Conservation (phyloP, 169 alveolate genomes). For the Cryptosporidium parvum region DNA sequence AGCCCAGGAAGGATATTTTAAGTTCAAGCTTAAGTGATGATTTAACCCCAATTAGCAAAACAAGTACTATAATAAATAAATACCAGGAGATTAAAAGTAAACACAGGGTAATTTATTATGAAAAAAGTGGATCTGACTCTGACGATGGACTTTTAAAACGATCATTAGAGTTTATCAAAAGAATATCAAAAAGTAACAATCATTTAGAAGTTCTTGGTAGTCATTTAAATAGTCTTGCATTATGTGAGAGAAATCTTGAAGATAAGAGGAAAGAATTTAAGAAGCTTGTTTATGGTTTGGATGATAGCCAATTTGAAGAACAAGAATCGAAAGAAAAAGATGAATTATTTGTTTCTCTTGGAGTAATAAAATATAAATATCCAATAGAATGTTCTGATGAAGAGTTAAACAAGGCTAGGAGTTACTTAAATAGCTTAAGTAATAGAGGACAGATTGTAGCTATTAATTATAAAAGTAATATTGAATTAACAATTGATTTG, state of each 20-base stretch:
- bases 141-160: slow-evolving; percentile 11
- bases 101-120: slow-evolving; percentile 19
- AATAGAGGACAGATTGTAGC: slow-evolving; percentile 17
- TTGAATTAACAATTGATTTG: slow-evolving; percentile 7
- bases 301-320: neutral
- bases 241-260: slow-evolving; percentile 50
- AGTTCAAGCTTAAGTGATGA: neutral
- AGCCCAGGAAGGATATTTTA: neutral
- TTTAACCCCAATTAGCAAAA: neutral
- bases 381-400: slow-evolving; percentile 26
- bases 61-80: neutral
- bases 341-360: neutral
- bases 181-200: slow-evolving; percentile 7
- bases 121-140: neutral
- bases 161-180: slow-evolving; percentile 35
- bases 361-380: neutral
- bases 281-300: slow-evolving; percentile 54
- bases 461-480: slow-evolving; percentile 26
- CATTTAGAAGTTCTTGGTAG: slow-evolving; percentile 44
- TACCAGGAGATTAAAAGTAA: slow-evolving; percentile 10
- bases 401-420: slow-evolving; percentile 24
- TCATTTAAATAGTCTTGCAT: slow-evolving; percentile 62
- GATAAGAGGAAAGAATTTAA: slow-evolving; percentile 36
- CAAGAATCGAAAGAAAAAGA: neutral
- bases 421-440: neutral